Base-by-base conservation (phyloP, 768 basidiomycete genomes). In the Serendipita indica region DNA sequence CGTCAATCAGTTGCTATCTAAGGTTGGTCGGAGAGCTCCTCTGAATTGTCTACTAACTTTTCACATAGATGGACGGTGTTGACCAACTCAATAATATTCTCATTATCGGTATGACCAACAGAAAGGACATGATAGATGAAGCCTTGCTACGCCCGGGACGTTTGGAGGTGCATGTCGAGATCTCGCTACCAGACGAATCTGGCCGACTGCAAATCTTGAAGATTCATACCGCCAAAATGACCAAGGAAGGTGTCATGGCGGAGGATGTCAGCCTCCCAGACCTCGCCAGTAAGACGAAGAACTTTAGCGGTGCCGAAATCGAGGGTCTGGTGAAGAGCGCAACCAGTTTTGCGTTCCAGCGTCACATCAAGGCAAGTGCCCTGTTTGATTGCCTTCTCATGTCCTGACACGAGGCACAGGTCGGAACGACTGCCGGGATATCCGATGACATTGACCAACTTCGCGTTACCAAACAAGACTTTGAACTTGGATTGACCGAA, bases 91-190 rank as follows among this genome's bases (percentile, higher is more conserved):
- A 99, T 75, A 99, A 99, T 71, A 94, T 99, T 62, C 85, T 99
- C 65, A 86, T 99, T 64, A 99, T 99, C 64, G 96, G 96, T 65
- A 99, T 99, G 96, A 99, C 94, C 45, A 98, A 99, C 70, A 84
- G 96, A 61, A 72, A 82, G 39, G 96, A 99, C 75, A 90, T 99
- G 93, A 97, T 99, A 65, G 96, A 99, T 66, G 96, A 99, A 68
- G 96, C 94, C 5, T 79, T 98, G 1, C 78, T 97, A 3, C 92
- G 96, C 65, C 93, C 96, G 0, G 96, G 96, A 39, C 93, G 96
- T 75, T 84, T 99, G 46, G 96, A 99, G 69, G 93, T 98, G 13
- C 96, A 98, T 71, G 96, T 99, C 85, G 96, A 99, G 72, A 98
- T 99, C 62, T 97, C 93, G 2, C 77, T 99, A 0, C 96, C 96